Conservation (phyloP, 1,284 basidiomycete genomes). For the Athelia psychrophila region DNA sequence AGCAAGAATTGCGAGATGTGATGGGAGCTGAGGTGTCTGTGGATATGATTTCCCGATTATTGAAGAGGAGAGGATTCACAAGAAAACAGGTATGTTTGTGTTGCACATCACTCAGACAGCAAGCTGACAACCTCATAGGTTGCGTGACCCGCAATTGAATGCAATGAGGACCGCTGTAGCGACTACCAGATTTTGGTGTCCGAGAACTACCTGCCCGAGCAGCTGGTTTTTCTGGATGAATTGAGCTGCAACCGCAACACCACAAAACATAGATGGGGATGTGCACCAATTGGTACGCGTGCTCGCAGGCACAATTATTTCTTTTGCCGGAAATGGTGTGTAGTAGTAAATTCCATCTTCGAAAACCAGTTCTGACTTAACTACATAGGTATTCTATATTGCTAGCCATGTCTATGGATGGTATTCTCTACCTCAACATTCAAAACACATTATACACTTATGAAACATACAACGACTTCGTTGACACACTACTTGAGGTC, state of each 20-base stretch:
- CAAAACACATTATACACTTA: conserved; percentile 13
- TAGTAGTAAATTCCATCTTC: not conserved
- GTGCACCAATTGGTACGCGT: conserved; percentile 6
- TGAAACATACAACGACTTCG: conserved; percentile 17
- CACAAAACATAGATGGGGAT: conserved; percentile 7
- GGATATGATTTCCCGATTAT: not conserved
- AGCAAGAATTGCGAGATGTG: not conserved
- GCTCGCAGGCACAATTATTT: conserved; percentile 5
- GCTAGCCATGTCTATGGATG: conserved; percentile 19
- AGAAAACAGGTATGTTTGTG: not conserved
- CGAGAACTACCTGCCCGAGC: conserved; percentile 2
- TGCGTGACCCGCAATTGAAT: not conserved
- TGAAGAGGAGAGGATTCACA: not conserved
- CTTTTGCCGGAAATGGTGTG: conserved; percentile 10
- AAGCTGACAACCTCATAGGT: not conserved
- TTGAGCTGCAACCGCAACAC: conserved; percentile 8
- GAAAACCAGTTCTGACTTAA: not conserved
- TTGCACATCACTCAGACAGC: not conserved
- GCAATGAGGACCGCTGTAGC: not conserved
- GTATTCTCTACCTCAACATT: conserved; percentile 20
- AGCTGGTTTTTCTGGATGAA: conserved; percentile 15
- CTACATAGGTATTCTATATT: conserved; percentile 16
- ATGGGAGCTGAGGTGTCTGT: not conserved
- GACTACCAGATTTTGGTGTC: not conserved
- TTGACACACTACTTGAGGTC: conserved; percentile 17